Conservation (phyloP, 2,329 filamentous ascomycete species). For the Epichloe hybrida region DNA sequence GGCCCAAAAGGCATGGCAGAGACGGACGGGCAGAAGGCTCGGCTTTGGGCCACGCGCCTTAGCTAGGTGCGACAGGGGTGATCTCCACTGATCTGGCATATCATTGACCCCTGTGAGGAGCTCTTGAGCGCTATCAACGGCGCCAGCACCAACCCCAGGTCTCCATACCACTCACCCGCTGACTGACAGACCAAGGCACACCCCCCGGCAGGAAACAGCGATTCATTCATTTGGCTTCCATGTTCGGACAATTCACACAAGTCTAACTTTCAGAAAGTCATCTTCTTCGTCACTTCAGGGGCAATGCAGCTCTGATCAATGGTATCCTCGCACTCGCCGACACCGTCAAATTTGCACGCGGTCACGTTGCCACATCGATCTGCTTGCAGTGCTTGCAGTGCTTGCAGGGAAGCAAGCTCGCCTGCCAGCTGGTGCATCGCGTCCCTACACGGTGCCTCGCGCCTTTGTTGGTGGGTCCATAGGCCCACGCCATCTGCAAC, state of each 20-base stretch:
- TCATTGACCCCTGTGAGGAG: background rate
- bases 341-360: background rate
- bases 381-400: background rate
- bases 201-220: background rate
- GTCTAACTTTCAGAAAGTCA: too few species aligned
- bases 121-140: background rate
- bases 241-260: too few species aligned
- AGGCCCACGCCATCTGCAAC: conserved; percentile 7
- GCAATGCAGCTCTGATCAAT: background rate
- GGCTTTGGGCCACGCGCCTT: conserved; percentile 3
- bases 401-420: background rate
- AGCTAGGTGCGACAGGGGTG: conserved; percentile 3
- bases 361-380: conserved; percentile 2
- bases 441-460: conserved; percentile 3
- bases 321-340: background rate
- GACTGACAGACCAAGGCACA: background rate
- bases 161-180: background rate
- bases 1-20: background rate
- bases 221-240: too few species aligned
- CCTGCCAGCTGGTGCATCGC: background rate
- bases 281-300: background rate
- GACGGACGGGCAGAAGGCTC: background rate
- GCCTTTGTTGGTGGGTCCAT: conserved; percentile 8
- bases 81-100: conserved; percentile 2
- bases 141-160: conserved; percentile 1